These are phyloP conservation scores for Clohesyomyces aquaticus DNA, from an alignment of 495 filamentous ascomycete genomes.

Conservation along the genomic window DNA sequence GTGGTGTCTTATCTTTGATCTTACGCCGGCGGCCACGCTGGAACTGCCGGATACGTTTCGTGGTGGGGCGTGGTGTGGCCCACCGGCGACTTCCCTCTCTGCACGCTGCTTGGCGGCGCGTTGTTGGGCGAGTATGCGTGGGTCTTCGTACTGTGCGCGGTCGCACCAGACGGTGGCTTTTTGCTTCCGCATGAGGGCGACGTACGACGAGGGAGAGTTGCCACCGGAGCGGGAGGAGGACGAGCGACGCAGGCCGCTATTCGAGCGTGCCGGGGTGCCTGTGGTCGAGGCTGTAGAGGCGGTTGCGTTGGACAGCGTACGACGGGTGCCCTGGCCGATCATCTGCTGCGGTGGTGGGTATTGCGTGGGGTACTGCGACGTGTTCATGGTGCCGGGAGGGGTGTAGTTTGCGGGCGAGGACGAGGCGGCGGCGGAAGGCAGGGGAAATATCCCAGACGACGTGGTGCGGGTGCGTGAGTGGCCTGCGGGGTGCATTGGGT, in stretches of 20 bases:
- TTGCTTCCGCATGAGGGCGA: conserved; percentile 90
- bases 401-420: conserved; percentile 21
- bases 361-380: conserved; percentile 34
- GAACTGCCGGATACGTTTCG: conserved; percentile 40
- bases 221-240: conserved; percentile 74
- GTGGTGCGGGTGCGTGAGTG: conserved; percentile 41
- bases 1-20: conserved; percentile 82
- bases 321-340: conserved; percentile 35
- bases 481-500: conserved; percentile 4
- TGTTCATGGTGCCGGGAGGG: conserved; percentile 30
- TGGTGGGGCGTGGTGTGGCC: conserved; percentile 38
- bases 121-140: conserved; percentile 76
- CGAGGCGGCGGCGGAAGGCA: background rate
- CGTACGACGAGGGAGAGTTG: conserved; percentile 74
- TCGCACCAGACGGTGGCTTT: conserved; percentile 99
- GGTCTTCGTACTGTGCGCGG: conserved; percentile 89
- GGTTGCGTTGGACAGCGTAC: conserved; percentile 52
- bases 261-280: conserved; percentile 50
- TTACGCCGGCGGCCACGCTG: conserved; percentile 46
- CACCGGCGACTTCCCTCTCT: conserved; percentile 74
- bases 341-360: conserved; percentile 17
- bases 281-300: conserved; percentile 49
- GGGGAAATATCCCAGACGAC: conserved; percentile 41
- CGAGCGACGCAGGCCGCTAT: conserved; percentile 64
- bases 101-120: conserved; percentile 82